Percentiles rank a stretch among this genome's conserved stretches.
Evolutionary conservation across 345 rosid genomes (phyloP).

Genomic region (Syzygium aromaticum): DNA sequence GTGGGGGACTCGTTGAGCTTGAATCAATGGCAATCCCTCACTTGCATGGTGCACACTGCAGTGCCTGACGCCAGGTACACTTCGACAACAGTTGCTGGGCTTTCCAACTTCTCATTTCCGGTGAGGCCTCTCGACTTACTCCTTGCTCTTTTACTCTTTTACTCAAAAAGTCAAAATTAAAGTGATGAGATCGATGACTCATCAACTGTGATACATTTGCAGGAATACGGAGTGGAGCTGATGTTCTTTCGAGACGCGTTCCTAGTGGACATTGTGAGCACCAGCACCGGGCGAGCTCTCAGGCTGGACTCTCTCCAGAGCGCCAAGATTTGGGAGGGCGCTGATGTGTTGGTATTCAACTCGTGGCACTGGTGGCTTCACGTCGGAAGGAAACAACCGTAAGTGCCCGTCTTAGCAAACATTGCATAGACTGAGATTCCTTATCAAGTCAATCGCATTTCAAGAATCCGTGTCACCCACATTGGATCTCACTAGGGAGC

Average conservation of each 20-base stretch:
- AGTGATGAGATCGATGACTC: background rate
- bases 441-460: background rate
- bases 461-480: background rate
- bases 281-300: conserved; percentile 27
- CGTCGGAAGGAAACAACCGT: conserved; percentile 67
- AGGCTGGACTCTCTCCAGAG: conserved; percentile 38
- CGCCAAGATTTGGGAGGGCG: conserved; percentile 41
- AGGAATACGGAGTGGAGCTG: conserved; percentile 14
- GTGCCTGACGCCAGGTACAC: conserved; percentile 14
- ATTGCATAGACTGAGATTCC: background rate
- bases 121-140: background rate
- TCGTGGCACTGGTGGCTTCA: conserved; percentile 99
- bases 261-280: conserved; percentile 46
- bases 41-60: conserved; percentile 34
- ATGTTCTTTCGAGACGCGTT: conserved; percentile 44
- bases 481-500: background rate
- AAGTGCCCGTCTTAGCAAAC: background rate
- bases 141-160: background rate
- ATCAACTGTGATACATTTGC: background rate
- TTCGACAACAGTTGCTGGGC: background rate
- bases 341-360: conserved; percentile 55
- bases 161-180: background rate
- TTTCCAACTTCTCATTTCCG: conserved; percentile 19
- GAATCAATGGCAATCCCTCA: conserved; percentile 42
- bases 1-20: conserved; percentile 43